Conservation (phyloP, 805 yeast species). For the Yarrowia sp. region DNA sequence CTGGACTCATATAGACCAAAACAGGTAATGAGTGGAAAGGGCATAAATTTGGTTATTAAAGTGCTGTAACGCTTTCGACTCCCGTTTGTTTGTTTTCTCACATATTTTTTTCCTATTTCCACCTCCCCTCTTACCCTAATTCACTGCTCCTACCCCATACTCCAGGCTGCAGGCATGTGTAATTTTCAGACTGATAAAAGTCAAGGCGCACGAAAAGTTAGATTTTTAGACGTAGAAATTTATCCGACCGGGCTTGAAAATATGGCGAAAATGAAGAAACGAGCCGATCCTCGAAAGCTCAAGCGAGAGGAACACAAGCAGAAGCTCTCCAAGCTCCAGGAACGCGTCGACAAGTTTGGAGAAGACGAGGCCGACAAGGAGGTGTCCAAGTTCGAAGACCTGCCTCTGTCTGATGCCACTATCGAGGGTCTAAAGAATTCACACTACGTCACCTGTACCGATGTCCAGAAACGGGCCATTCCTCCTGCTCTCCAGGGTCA, state of each 20-base stretch:
- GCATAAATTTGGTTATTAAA: background rate
- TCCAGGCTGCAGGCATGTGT: background rate
- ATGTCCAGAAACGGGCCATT: conserved; percentile 81
- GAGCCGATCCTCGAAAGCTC: conserved; percentile 30
- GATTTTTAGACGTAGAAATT: conserved; percentile 16
- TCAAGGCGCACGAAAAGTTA: conserved; percentile 32
- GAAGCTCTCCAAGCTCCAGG: conserved; percentile 52
- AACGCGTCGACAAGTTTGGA: conserved; percentile 58
- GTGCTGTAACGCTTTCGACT: too few relatives aligned
- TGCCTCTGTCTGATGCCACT: conserved; percentile 75
- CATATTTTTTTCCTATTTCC: background rate
- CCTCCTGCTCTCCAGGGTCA: conserved; percentile 76
- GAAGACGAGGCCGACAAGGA: conserved; percentile 49
- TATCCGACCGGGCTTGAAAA: conserved; percentile 7
- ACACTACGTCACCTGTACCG: conserved; percentile 82
- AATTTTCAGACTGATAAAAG: conserved; percentile 15
- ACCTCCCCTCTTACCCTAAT: conserved; percentile 11
- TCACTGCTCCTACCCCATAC: conserved; percentile 6
- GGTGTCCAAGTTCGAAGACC: conserved; percentile 67
- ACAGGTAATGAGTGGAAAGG: background rate
- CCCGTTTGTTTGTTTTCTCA: too few relatives aligned
- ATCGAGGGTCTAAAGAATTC: conserved; percentile 76
- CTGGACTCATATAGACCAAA: background rate
- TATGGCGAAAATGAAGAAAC: conserved; percentile 23
- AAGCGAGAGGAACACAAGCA: conserved; percentile 12